Base-by-base conservation (phyloP, 1,284 basidiomycete genomes). In the Irpex sp. region DNA sequence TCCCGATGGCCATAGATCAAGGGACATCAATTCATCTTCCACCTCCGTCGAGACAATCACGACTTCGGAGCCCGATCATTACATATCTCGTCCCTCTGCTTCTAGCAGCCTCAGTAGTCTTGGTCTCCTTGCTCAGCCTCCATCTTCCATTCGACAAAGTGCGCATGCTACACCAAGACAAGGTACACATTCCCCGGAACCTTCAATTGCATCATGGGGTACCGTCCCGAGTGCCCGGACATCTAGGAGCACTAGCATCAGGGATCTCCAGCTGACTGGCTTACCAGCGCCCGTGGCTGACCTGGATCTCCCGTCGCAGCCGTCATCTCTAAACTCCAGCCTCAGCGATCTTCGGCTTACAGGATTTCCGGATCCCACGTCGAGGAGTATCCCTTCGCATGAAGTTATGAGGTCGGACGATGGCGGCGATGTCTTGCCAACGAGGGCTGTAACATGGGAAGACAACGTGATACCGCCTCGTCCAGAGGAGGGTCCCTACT, bases 151-250 rank as follows among this genome's bases (percentile, higher is more conserved):
- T 7, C 51, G 49, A 31, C 19, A 58, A 38, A 49, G 51, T n/a
- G 49, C 59, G 38, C 19, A 44, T 48, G 51, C 38, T 5, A 49
- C 57, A 57, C 13, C 55, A 57, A 49, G 34, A 5, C n/a, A 36
- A 60, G 34, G 40, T 13, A 51, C 49, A 19, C 7, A 51, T 51
- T 59, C 63, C 11, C 44, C 64, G 34, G 58, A 56, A 36, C 62
- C 65, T 21, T 67, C 66, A 21, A 13, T 57, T 36, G 62, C 61
- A 15, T 66, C 66, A 6, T 67, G 66, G 66, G 66, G 66, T 36
- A 66, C 66, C 21, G 61, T 67, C 21, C 52, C 62, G 52, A 66
- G 59, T 55, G 60, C 60, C 48, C 62, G 62, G 11, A 60, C 49
- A 5, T 63, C 64, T n/a, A 51, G 62, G 36, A 51, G 57, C 31